These are phyloP conservation scores for Usnea hakonensis DNA, from an alignment of 495 filamentous ascomycete genomes.

Conservation along the genomic window DNA sequence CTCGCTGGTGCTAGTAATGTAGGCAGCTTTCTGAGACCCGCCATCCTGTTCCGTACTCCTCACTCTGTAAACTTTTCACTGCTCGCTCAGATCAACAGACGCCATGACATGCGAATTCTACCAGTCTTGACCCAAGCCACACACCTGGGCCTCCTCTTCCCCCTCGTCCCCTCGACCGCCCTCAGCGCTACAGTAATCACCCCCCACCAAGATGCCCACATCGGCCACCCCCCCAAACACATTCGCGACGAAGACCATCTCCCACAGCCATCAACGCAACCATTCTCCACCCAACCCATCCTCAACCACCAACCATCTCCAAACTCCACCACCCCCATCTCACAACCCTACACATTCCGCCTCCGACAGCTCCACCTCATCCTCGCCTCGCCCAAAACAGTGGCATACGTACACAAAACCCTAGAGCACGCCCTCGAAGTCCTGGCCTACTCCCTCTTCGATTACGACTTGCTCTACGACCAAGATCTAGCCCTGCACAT, in stretches of 20 bases:
- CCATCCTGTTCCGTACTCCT: no score
- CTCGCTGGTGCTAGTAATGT: background rate
- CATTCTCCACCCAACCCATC: background rate
- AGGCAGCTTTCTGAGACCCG: no score
- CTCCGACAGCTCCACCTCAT: background rate
- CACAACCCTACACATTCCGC: background rate
- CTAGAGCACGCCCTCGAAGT: background rate
- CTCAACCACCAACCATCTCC: background rate
- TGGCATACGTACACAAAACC: rapidly evolving
- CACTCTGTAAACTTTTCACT: no score
- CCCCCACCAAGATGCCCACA: background rate
- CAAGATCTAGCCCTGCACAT: background rate
- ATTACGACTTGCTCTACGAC: background rate
- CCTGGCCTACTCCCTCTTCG: background rate
- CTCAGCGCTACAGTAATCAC: background rate
- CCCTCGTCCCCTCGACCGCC: background rate
- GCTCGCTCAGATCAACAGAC: background rate
- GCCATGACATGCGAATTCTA: background rate
- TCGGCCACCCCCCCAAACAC: background rate
- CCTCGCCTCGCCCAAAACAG: background rate
- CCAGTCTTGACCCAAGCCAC: background rate
- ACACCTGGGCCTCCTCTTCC: background rate
- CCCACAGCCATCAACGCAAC: background rate
- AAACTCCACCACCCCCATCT: background rate
- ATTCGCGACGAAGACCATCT: background rate